Base-by-base conservation (phyloP, 2,329 filamentous ascomycete species). In the Aspergillus carbonarius region DNA sequence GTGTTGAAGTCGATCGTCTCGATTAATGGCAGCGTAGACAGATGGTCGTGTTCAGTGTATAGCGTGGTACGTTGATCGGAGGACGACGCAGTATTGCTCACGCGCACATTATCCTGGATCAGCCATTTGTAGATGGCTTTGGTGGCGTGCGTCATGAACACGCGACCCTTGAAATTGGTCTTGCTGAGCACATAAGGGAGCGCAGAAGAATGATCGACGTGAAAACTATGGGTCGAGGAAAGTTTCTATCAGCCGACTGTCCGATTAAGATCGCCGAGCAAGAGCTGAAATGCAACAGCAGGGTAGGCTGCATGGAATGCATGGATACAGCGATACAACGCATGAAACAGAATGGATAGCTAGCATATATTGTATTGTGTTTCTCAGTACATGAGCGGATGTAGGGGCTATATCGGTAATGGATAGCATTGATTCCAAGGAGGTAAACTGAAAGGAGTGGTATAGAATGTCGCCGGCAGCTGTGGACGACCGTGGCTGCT, bases 91-190 rank as follows among this genome's bases (percentile, higher is more conserved):
- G 71, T 91, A 82, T 82, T 95, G 83, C 69, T 90, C 30, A 99
- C 93, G 59, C 95, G 88, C 46, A 99, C 91, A 66, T 92, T 96
- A 77, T 99, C 95, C 76, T 96, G 92, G 63, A 98, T 97, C 53
- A 98, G 86, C 93, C 95, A 98, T 79, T 98, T 98, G 84, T 99
- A 99, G 74, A 99, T 99, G 68, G 95, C 95, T 76, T 99, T 98
- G 48, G 95, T 99, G 1, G 95, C 92, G 80, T 99, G 95, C 53
- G 95, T 99, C 93, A 98, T 99, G 80, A 97, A 98, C 61, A 98
- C 93, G 20, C 93, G 88, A 50, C 95, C 95, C 65, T 90, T 89
- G 81, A 99, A 99, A 76, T 97, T 97, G 37, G 95, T 98, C 80
- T 99, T 99, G 64, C 93, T 91, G 64, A 99, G 85, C 60, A 99